A percentile compares a stretch with the other conserved stretches of the same genome.
These are phyloP conservation scores for Cucurbita maxima DNA, from an alignment of 306 rosid species.

Conservation along the genomic window DNA sequence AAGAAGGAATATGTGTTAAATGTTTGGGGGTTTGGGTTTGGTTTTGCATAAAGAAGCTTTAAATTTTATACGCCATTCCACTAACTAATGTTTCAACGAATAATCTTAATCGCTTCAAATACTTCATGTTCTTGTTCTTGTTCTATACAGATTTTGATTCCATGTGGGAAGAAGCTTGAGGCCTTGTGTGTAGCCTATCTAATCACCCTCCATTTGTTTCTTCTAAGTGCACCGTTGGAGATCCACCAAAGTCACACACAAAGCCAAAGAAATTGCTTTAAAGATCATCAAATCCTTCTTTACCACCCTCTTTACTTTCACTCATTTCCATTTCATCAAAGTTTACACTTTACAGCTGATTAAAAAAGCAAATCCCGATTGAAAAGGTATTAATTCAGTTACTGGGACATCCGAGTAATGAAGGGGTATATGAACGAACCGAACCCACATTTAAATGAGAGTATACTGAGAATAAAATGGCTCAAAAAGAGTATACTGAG, in stretches of 20 bases:
- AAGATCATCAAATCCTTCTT: background rate
- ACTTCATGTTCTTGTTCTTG: background rate
- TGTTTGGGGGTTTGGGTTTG: background rate
- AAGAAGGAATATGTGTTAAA: slow-evolving; percentile 4
- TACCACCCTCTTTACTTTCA: background rate
- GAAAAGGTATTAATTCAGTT: too few species aligned
- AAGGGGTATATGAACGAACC: too few species aligned
- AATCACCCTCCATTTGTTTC: background rate
- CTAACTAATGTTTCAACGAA: slow-evolving; percentile 13
- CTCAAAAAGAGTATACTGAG: too few species aligned
- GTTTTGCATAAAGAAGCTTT: slow-evolving; percentile 66
- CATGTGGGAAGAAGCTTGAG: background rate
- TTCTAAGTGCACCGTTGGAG: background rate
- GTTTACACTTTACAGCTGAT: background rate
- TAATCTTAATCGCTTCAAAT: background rate
- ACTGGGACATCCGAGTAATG: too few species aligned
- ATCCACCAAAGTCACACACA: background rate
- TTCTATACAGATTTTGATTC: background rate
- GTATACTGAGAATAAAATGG: too few species aligned
- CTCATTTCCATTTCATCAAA: background rate
- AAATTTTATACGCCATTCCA: slow-evolving; percentile 45
- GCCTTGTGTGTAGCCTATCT: slow-evolving; percentile 19
- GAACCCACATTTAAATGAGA: too few species aligned
- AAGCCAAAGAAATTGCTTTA: background rate
- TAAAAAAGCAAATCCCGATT: background rate